Evolutionary conservation across 2,329 filamentous ascomycete species (phyloP), one percentile per base, ranked within the genome.

Genomic region (Diaporthe sp.): DNA sequence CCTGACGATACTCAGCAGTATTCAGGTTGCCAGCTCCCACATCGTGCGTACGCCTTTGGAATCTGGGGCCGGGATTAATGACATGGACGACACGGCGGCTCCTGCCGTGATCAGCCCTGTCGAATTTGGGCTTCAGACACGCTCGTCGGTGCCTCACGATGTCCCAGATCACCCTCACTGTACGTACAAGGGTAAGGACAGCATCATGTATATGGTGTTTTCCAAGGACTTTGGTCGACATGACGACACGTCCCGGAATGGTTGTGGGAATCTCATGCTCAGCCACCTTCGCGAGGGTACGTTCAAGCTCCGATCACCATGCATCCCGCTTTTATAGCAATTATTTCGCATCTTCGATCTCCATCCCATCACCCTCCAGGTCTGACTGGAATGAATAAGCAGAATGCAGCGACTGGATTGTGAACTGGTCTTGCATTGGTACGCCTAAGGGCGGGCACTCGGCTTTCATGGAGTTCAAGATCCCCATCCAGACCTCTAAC

Each of bases 401-500:
- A 68, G 63, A 68, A 25, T 51, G 44, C 44, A 9, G 31, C 17
- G 22, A 15, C 44, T 51, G 12, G 63, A 68, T 68, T 39, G 63
- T 51, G 44, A 51, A 20, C 15, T 68, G 63, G 63, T n/a, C 20
- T 6, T 68, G 63, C 22, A 10, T 37, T 2, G 13, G 8, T 1
- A 68, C 63, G 28, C 63, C 44, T 10, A 37, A 68, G 34, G 63
- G 44, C 63, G 63, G 51, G 20, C 44, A 68, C 44, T 68, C 63
- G 17, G 22, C 44, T 37, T 68, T 51, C 31, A 68, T 68, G 63
- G 28, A 68, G 28, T 68, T 68, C 44, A 51, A 51, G 28, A 28
- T 68, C 13, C 63, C 63, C 1, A 37, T 68, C 7, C 44, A 37
- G 13, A 20, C 47, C 15, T 17, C 31, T 10, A 10, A 20, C 10